phyloP scores from a whole-genome alignment of 208 protist species.

The Crithidia thermophila region DNA sequence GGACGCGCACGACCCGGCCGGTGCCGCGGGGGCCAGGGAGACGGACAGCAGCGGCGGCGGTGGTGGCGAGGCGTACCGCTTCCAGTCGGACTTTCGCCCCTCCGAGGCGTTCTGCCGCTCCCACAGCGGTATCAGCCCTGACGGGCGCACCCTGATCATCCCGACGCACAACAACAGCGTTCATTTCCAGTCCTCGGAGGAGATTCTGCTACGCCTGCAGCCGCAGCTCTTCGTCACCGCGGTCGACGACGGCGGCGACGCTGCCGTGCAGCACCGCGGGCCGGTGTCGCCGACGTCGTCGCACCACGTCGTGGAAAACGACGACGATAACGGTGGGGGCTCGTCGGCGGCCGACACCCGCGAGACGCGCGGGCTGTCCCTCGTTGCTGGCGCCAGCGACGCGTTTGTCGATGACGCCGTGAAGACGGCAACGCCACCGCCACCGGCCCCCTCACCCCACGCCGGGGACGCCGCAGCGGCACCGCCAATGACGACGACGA shows the following conservation, averaged over 20 bases:
- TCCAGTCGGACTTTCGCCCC: conserved; percentile 59
- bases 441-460: no score
- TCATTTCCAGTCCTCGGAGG: conserved; percentile 53
- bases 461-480: no score
- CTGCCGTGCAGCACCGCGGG: background rate
- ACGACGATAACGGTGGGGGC: background rate
- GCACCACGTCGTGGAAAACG: background rate
- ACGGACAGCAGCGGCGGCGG: conserved; percentile 4
- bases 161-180: conserved; percentile 58
- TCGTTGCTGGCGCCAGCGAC: no score
- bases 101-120: conserved; percentile 65
- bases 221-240: conserved; percentile 22
- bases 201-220: conserved; percentile 46
- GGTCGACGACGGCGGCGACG: conserved; percentile 22
- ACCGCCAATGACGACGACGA: background rate
- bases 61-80: conserved; percentile 33
- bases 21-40: background rate
- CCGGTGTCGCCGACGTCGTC: background rate
- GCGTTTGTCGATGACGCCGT: no score
- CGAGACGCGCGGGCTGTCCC: no score
- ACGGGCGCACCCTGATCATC: conserved; percentile 69
- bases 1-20: no score
- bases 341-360: background rate
- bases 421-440: no score
- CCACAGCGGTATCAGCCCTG: conserved; percentile 57